Conservation (phyloP, 2,329 filamentous ascomycete species). For the Colletotrichum orchidophilum region DNA sequence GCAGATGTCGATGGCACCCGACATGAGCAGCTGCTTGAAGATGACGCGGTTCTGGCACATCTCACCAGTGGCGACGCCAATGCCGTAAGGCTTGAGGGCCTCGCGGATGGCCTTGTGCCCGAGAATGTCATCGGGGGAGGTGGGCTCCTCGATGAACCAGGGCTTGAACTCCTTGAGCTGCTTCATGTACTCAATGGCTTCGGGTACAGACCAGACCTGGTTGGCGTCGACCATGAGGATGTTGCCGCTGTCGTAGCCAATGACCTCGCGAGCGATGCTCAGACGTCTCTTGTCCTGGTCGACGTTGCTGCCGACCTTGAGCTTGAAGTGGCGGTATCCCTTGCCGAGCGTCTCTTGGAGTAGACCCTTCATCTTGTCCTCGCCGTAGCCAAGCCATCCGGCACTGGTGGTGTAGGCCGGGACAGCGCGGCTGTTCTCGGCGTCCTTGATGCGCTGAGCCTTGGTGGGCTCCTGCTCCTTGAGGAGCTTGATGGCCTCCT, state of each 20-base stretch:
- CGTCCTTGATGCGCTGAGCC: slow-evolving; percentile 76
- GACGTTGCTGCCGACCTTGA: slow-evolving; percentile 83
- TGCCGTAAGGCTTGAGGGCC: slow-evolving; percentile 76
- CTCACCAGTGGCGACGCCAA: slow-evolving; percentile 90
- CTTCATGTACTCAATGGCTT: slow-evolving; percentile 89
- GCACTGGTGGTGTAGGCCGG: slow-evolving; percentile 92
- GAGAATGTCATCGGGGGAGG: slow-evolving; percentile 87
- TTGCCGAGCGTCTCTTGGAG: slow-evolving; percentile 78
- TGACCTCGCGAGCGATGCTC: slow-evolving; percentile 78
- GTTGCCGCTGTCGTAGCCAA: slow-evolving; percentile 85
- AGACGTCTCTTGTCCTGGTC: slow-evolving; percentile 78
- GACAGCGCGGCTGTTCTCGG: slow-evolving; percentile 77
- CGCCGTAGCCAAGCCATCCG: slow-evolving; percentile 90
- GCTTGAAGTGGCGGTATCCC: slow-evolving; percentile 88
- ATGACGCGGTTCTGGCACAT: slow-evolving; percentile 96
- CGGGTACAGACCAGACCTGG: slow-evolving; percentile 90
- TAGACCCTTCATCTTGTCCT: slow-evolving; percentile 84
- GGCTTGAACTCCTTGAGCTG: slow-evolving; percentile 84
- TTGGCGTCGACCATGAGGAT: slow-evolving; percentile 94
- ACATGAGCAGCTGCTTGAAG: slow-evolving; percentile 89
- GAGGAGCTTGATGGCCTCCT: slow-evolving; percentile 80
- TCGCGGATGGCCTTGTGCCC: slow-evolving; percentile 88
- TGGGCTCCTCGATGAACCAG: slow-evolving; percentile 96
- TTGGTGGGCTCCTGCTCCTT: slow-evolving; percentile 74
- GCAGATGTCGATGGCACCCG: slow-evolving; percentile 85